Percentiles rank a stretch among this genome's conserved stretches.
phyloP scores from a whole-genome alignment of 1,139 yeast genomes.

The Pichia sp. region DNA sequence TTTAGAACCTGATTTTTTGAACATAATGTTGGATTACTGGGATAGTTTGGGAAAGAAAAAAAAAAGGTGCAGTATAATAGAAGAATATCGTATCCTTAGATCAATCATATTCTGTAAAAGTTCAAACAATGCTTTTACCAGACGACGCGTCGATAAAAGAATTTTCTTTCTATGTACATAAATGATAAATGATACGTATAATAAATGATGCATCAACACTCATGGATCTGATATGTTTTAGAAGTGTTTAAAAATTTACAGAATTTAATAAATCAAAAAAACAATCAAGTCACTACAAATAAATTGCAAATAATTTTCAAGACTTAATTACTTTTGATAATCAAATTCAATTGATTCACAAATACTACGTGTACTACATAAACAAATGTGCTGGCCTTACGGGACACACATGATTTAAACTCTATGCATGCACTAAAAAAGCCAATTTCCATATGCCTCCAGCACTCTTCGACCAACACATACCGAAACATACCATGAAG shows the following conservation, averaged over 20 bases:
- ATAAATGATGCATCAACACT: too few relatives aligned
- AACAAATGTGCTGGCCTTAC: constrained; percentile 45
- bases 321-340: too few relatives aligned
- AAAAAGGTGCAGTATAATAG: not conserved
- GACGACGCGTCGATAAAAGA: not conserved
- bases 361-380: not conserved
- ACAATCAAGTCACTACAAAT: too few relatives aligned
- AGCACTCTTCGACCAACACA: not conserved
- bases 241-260: too few relatives aligned
- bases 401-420: constrained; percentile 34
- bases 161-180: too few relatives aligned
- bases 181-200: too few relatives aligned
- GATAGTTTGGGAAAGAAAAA: not conserved
- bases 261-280: too few relatives aligned
- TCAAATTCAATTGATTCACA: too few relatives aligned
- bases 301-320: too few relatives aligned
- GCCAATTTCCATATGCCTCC: not conserved
- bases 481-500: not conserved
- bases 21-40: constrained; percentile 14
- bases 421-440: not conserved
- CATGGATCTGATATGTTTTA: too few relatives aligned
- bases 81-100: not conserved
- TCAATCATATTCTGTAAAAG: not conserved
- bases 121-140: too few relatives aligned
- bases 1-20: constrained; percentile 37